phyloP scores from a whole-genome alignment of 352 stramenopile species.

The Phytophthora sansomeana region DNA sequence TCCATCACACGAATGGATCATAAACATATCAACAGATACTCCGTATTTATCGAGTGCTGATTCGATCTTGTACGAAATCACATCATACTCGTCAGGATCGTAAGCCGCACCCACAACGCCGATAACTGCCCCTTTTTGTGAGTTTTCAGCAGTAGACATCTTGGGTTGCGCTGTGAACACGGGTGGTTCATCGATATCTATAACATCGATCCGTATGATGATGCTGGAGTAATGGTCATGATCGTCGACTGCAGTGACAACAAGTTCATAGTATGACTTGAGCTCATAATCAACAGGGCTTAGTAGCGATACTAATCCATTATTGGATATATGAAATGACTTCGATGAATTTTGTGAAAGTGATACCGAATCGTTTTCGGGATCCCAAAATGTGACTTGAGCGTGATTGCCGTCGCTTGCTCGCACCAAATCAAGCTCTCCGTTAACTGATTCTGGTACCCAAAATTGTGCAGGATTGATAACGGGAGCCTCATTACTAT shows the following conservation, averaged over 20 bases:
- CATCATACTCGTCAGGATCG: slow-evolving; percentile 60
- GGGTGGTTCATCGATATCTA: slow-evolving; percentile 62
- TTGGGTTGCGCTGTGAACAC: slow-evolving; percentile 38
- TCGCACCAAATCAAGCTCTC: slow-evolving; percentile 24
- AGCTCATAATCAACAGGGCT: slow-evolving; percentile 31
- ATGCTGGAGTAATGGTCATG: slow-evolving; percentile 14
- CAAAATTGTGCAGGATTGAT: slow-evolving; percentile 45
- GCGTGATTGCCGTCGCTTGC: slow-evolving; percentile 18
- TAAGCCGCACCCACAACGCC: slow-evolving; percentile 42
- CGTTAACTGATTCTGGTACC: slow-evolving; percentile 46
- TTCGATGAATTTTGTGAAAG: slow-evolving; percentile 36
- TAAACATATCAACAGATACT: slow-evolving; percentile 54
- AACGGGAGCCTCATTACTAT: slow-evolving; percentile 52
- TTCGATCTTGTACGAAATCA: slow-evolving; percentile 50
- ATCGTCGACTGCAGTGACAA: slow-evolving; percentile 20
- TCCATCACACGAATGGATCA: slow-evolving; percentile 62
- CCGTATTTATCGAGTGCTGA: slow-evolving; percentile 34
- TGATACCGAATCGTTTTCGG: slow-evolving; percentile 62
- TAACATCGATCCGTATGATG: slow-evolving; percentile 44
- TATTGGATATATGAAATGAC: slow-evolving; percentile 39
- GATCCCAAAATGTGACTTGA: slow-evolving; percentile 55
- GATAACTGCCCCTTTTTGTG: slow-evolving; percentile 39
- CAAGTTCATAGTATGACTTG: slow-evolving; percentile 32
- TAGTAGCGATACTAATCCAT: slow-evolving; percentile 22
- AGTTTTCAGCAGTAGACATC: slow-evolving; percentile 52